phyloP scores from a whole-genome alignment of 306 rosid species.

The Sphenostylis stenocarpa region DNA sequence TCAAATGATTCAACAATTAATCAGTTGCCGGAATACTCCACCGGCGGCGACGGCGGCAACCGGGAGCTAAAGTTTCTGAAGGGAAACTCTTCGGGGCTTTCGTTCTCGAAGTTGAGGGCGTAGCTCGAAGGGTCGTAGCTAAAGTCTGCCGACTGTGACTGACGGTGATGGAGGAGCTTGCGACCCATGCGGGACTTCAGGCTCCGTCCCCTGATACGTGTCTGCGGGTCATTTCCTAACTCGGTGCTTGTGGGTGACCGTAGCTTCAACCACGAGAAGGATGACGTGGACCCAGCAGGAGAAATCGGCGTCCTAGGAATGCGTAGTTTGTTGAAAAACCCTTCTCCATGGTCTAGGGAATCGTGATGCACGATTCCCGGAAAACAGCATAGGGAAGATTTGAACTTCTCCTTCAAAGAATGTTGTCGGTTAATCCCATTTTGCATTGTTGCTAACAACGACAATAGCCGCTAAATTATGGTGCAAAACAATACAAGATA shows the following conservation, averaged over 20 bases:
- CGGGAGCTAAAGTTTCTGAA: constrained; percentile 31
- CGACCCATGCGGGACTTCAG: neutral
- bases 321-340: neutral
- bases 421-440: constrained; percentile 10
- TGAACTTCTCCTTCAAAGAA: constrained; percentile 28
- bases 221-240: neutral
- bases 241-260: neutral
- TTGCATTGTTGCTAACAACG: neutral
- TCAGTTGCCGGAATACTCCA: neutral
- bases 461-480: neutral
- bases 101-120: constrained; percentile 49
- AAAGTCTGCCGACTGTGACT: constrained; percentile 40
- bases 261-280: neutral
- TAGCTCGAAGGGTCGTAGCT: constrained; percentile 46
- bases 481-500: neutral
- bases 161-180: neutral
- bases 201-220: constrained; percentile 10
- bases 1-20: no score
- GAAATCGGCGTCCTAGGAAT: constrained; percentile 29
- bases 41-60: constrained; percentile 27
- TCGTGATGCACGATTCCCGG: neutral
- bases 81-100: neutral
- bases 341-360: neutral
- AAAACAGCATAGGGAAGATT: constrained; percentile 42
- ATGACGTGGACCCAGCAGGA: neutral